Conservation (phyloP, 1,139 yeast genomes). For the Lodderomyces theae region DNA sequence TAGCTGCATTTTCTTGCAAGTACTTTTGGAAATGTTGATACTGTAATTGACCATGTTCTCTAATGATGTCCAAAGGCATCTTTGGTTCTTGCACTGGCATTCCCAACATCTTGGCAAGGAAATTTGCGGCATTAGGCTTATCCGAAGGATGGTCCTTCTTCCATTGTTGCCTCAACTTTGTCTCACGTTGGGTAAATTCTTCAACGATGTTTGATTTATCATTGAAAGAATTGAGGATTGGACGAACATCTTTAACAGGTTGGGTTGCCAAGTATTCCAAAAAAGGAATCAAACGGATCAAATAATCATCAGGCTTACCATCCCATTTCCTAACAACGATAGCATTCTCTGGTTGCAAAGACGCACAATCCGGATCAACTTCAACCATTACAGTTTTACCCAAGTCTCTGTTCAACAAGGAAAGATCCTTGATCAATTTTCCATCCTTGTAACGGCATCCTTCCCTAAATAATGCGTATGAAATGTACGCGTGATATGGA, state of each 20-base stretch:
- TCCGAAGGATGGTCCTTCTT: constrained; percentile 60
- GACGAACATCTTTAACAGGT: constrained; percentile 87
- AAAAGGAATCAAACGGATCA: constrained; percentile 82
- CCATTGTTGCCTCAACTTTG: constrained; percentile 63
- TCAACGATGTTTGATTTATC: constrained; percentile 60
- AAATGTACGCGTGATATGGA: constrained; percentile 86
- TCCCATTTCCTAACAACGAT: constrained; percentile 82
- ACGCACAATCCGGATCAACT: constrained; percentile 66
- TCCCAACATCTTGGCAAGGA: constrained; percentile 58
- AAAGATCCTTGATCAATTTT: constrained; percentile 78
- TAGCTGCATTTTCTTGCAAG: constrained; percentile 85
- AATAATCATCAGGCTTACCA: constrained; percentile 76
- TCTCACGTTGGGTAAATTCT: constrained; percentile 80
- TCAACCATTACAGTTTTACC: constrained; percentile 79
- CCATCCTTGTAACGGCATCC: constrained; percentile 91
- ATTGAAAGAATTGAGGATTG: constrained; percentile 69
- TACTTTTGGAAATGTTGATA: constrained; percentile 81
- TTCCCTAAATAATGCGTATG: constrained; percentile 86
- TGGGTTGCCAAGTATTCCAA: constrained; percentile 94
- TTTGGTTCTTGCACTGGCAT: constrained; percentile 61
- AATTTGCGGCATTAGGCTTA: constrained; percentile 52
- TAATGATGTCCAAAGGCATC: constrained; percentile 86
- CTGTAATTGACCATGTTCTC: constrained; percentile 91
- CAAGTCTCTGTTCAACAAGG: constrained; percentile 86
- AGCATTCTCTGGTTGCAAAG: constrained; percentile 90